Percentiles rank a stretch among this genome's conserved stretches.
Conservation (phyloP, 176 grass and related monocot genomes). For the Cenchrus fungigraminus region DNA sequence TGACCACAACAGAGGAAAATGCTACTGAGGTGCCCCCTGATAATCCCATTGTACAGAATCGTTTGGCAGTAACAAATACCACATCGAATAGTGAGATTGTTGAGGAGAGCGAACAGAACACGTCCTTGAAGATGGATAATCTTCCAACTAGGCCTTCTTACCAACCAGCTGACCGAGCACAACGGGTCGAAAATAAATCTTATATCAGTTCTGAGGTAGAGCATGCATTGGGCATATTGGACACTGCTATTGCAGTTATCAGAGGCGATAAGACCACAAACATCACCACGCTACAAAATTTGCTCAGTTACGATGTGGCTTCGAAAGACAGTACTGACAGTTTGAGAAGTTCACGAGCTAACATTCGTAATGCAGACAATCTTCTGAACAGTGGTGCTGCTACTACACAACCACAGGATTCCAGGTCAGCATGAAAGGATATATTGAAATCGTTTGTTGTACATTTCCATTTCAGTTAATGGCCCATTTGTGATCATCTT, state of each 20-base stretch:
- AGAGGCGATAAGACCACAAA: constrained; percentile 37
- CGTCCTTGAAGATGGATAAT: constrained; percentile 34
- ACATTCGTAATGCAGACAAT: constrained; percentile 28
- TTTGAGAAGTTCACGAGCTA: constrained; percentile 24
- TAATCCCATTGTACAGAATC: constrained; percentile 37
- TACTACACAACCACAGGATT: constrained; percentile 30
- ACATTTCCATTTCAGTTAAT: constrained; percentile 17
- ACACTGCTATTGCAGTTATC: constrained; percentile 62
- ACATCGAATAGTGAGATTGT: constrained; percentile 65
- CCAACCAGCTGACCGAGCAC: constrained; percentile 18
- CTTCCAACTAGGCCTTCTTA: neutral
- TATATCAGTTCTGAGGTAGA: constrained; percentile 76
- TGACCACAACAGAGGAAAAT: constrained; percentile 18
- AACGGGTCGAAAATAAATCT: constrained; percentile 20
- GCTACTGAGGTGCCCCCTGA: constrained; percentile 23
- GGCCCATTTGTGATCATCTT: neutral
- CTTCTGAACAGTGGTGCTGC: constrained; percentile 26
- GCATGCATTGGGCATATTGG: constrained; percentile 71
- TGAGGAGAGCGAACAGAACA: constrained; percentile 58
- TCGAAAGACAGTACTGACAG: constrained; percentile 9
- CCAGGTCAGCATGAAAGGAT: constrained; percentile 60
- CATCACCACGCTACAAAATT: constrained; percentile 26
- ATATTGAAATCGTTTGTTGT: neutral
- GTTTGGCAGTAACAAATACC: constrained; percentile 28
- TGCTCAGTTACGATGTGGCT: constrained; percentile 36